phyloP scores from a whole-genome alignment of 768 basidiomycete species.

The Cantharellus anzutake region DNA sequence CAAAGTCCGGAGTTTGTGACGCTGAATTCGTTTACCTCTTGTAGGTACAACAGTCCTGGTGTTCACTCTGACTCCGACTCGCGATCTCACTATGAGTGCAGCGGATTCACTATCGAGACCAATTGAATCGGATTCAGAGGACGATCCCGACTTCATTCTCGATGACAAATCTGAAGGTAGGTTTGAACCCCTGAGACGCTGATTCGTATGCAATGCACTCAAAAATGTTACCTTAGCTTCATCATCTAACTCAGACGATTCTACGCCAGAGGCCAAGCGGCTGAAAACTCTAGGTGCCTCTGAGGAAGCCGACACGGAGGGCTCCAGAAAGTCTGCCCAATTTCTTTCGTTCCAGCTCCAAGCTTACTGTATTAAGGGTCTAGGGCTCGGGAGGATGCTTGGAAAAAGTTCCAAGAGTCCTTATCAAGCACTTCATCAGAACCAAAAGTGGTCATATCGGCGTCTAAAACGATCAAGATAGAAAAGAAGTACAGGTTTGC shows the following conservation, averaged over 20 bases:
- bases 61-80: too few relatives aligned
- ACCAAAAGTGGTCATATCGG: not conserved
- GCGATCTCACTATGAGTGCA: too few relatives aligned
- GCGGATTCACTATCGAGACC: too few relatives aligned
- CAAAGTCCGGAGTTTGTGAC: too few relatives aligned
- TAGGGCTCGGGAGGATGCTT: not conserved
- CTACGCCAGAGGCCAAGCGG: not conserved
- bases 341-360: not conserved
- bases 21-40: too few relatives aligned
- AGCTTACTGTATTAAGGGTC: not conserved
- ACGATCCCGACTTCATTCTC: not conserved
- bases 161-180: not conserved
- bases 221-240: not conserved
- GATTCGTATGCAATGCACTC: not conserved
- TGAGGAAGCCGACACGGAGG: not conserved
- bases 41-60: too few relatives aligned
- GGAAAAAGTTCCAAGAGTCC: not conserved
- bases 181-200: not conserved
- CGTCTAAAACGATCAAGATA: constrained; percentile 36
- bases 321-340: not conserved
- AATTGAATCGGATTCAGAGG: too few relatives aligned
- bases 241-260: not conserved
- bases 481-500: constrained; percentile 56
- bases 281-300: not conserved
- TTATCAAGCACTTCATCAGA: not conserved